phyloP scores from a whole-genome alignment of 768 basidiomycete species.

The Panus rudis region DNA sequence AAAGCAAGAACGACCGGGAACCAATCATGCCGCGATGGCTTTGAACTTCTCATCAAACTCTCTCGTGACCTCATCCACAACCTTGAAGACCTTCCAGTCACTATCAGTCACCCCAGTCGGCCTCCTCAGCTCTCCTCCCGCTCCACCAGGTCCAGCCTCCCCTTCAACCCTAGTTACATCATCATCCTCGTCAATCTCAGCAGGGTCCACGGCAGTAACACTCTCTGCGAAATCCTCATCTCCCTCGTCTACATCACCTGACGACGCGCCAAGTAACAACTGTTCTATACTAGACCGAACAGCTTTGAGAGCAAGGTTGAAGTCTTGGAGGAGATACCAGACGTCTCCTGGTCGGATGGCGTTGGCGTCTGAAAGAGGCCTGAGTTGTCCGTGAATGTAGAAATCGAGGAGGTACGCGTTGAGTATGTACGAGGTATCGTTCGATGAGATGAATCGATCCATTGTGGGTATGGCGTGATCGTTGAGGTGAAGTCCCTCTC shows the following conservation, averaged over 20 bases:
- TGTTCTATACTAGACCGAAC: slow-evolving; percentile 45
- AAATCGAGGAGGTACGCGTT: slow-evolving; percentile 69
- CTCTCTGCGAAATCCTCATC: too few species aligned
- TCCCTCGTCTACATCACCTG: slow-evolving; percentile 14
- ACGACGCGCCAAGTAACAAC: slow-evolving; percentile 27
- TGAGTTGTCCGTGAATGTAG: slow-evolving; percentile 55
- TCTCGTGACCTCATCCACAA: slow-evolving; percentile 34
- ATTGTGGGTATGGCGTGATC: slow-evolving; percentile 57
- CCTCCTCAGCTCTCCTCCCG: slow-evolving; percentile 18
- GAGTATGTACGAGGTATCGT: slow-evolving; percentile 25
- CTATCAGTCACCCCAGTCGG: slow-evolving; percentile 34
- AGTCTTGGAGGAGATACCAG: slow-evolving; percentile 62
- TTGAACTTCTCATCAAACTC: slow-evolving; percentile 57
- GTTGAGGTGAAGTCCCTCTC: slow-evolving; percentile 49
- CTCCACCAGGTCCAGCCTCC: not conserved
- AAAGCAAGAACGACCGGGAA: too few species aligned
- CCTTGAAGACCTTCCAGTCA: slow-evolving; percentile 52
- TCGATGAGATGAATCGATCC: slow-evolving; percentile 24
- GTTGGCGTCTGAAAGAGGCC: slow-evolving; percentile 43
- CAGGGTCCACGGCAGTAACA: slow-evolving; percentile 5
- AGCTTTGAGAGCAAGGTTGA: slow-evolving; percentile 41
- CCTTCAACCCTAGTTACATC: not conserved
- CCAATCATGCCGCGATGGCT: too few species aligned
- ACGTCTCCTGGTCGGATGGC: slow-evolving; percentile 54
- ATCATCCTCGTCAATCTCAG: slow-evolving; percentile 11